These are phyloP conservation scores for Diaporthe vaccinii DNA, from an alignment of 2,329 filamentous ascomycete genomes.

Conservation along the genomic window DNA sequence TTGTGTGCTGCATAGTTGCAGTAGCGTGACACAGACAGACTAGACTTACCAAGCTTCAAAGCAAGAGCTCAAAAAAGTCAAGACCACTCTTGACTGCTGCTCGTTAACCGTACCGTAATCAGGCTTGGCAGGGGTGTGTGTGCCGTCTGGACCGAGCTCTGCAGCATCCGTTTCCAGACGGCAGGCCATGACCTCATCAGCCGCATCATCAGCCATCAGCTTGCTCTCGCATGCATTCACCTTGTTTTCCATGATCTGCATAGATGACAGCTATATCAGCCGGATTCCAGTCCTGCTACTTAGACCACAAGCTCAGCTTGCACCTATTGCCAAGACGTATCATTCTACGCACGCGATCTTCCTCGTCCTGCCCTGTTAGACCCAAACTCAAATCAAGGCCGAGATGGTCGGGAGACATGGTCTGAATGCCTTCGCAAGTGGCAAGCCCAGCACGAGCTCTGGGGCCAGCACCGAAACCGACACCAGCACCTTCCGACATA, in stretches of 20 bases:
- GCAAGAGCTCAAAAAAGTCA: neutral
- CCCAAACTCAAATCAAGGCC: neutral
- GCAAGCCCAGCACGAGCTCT: neutral
- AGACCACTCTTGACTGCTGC: neutral
- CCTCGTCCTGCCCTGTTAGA: neutral
- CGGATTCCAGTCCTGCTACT: neutral
- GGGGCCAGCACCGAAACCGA: neutral
- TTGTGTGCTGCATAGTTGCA: neutral
- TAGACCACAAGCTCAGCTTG: neutral
- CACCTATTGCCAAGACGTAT: constrained; percentile 8
- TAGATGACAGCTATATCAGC: neutral
- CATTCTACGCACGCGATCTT: neutral
- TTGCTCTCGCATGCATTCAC: neutral
- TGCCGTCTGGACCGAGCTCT: no score
- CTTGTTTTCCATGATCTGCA: constrained; percentile 18
- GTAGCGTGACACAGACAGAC: neutral
- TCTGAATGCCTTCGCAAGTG: constrained; percentile 28
- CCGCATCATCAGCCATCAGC: constrained; percentile 23
- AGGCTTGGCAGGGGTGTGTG: constrained; percentile 20
- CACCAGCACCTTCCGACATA: neutral
- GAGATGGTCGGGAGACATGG: constrained; percentile 40
- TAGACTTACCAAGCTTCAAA: neutral
- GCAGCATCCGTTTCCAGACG: no score
- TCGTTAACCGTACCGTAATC: neutral
- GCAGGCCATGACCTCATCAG: constrained; percentile 36